phyloP scores from a whole-genome alignment of 23 red algal species.

The Gracilariopsis chorda region DNA sequence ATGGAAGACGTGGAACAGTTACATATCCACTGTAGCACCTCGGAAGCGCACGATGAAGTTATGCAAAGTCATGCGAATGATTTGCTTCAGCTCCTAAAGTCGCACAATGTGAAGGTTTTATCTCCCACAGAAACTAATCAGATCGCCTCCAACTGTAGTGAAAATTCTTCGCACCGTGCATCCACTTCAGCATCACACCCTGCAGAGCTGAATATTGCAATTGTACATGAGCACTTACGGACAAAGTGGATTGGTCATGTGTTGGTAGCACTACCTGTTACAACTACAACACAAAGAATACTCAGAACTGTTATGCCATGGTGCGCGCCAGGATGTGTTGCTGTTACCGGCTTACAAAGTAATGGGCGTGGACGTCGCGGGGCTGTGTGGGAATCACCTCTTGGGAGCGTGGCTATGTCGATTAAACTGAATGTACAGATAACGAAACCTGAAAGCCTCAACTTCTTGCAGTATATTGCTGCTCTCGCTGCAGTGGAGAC shows the following conservation, averaged over 20 bases:
- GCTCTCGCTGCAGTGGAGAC: conserved; percentile 66
- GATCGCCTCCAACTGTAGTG: background rate
- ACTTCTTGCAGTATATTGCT: conserved; percentile 86
- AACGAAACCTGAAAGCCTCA: background rate
- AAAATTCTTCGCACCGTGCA: background rate
- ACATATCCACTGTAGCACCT: conserved; percentile 37
- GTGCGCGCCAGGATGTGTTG: conserved; percentile 38
- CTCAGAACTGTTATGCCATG: conserved; percentile 13
- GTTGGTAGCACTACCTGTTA: conserved; percentile 36
- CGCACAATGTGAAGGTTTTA: conserved; percentile 48
- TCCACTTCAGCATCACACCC: background rate
- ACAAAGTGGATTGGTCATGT: conserved; percentile 32
- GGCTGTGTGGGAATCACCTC: conserved; percentile 65
- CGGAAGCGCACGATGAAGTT: conserved; percentile 3
- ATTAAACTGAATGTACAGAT: background rate
- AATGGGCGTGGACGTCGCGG: conserved; percentile 76
- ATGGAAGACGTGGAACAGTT: background rate
- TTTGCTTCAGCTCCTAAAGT: conserved; percentile 13
- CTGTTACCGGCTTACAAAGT: conserved; percentile 69
- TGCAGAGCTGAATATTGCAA: background rate
- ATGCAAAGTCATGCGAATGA: conserved; percentile 7
- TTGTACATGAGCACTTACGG: background rate
- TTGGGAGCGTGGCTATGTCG: conserved; percentile 53
- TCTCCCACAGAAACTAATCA: background rate
- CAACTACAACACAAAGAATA: conserved; percentile 63